phyloP scores from a whole-genome alignment of 768 basidiomycete species.

The Leucocoprinus birnbaumii region DNA sequence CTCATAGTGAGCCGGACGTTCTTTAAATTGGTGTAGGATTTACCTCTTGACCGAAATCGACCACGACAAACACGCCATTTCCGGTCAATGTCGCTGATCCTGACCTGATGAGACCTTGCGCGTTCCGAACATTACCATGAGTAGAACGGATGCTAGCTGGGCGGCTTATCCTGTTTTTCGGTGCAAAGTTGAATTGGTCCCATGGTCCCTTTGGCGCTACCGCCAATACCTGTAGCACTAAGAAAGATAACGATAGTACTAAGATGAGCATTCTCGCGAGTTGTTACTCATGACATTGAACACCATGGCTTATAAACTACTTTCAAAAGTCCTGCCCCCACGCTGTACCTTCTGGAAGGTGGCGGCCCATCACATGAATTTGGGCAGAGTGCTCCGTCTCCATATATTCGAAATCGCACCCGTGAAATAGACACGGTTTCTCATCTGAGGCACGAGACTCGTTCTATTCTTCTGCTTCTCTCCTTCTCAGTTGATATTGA shows the following conservation, averaged over 20 bases:
- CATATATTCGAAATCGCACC: neutral
- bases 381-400: neutral
- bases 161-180: conserved; percentile 1
- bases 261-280: neutral
- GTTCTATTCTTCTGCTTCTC: neutral
- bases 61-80: neutral
- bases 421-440: neutral
- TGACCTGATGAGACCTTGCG: neutral
- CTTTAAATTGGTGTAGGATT: neutral
- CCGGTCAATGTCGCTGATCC: neutral
- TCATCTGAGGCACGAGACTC: neutral
- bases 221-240: neutral
- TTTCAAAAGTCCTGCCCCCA: neutral
- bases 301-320: neutral
- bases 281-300: neutral
- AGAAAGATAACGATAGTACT: neutral
- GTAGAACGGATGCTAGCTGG: conserved; percentile 1
- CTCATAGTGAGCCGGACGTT: neutral
- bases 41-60: conserved; percentile 6
- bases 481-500: neutral
- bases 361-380: conserved; percentile 1
- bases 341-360: neutral
- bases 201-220: conserved; percentile 2
- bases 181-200: conserved; percentile 6
- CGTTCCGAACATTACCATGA: neutral